phyloP scores from a whole-genome alignment of 257 asterid genomes.

The Eucommia ulmoides region DNA sequence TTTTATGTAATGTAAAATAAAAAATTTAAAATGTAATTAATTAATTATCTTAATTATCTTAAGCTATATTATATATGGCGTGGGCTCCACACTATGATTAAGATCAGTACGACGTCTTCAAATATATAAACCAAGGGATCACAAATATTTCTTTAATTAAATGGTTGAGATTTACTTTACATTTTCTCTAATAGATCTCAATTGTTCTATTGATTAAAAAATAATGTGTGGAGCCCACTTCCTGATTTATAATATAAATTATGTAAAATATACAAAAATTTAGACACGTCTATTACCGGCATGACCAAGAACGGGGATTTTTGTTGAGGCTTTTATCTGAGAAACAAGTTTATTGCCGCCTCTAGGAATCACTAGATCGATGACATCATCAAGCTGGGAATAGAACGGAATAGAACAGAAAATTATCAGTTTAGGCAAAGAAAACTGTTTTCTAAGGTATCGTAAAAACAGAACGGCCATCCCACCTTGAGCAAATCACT shows the following conservation, averaged over 20 bases:
- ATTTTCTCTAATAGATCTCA: too few species aligned
- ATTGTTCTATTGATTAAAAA: too few species aligned
- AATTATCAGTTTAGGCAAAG: slow-evolving; percentile 7
- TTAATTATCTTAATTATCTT: too few species aligned
- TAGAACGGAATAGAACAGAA: slow-evolving; percentile 4
- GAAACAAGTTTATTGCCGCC: slow-evolving; percentile 78
- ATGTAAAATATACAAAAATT: not conserved
- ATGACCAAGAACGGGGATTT: slow-evolving; percentile 88
- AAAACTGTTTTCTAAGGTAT: not conserved
- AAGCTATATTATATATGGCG: too few species aligned
- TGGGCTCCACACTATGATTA: too few species aligned
- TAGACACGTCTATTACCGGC: slow-evolving; percentile 38
- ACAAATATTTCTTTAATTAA: too few species aligned
- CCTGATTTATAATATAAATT: slow-evolving; percentile 11
- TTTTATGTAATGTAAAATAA: too few species aligned
- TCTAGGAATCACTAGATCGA: slow-evolving; percentile 86
- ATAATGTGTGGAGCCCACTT: too few species aligned
- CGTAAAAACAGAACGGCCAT: slow-evolving; percentile 3
- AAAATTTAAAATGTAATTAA: too few species aligned
- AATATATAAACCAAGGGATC: too few species aligned
- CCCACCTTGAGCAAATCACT: slow-evolving; percentile 75
- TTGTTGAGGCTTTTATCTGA: slow-evolving; percentile 62
- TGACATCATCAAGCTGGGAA: slow-evolving; percentile 70
- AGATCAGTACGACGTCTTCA: too few species aligned
- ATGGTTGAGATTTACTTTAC: too few species aligned